Conservation (phyloP, 2,329 filamentous ascomycete genomes). For the Coccinonectria pachysandricola region DNA sequence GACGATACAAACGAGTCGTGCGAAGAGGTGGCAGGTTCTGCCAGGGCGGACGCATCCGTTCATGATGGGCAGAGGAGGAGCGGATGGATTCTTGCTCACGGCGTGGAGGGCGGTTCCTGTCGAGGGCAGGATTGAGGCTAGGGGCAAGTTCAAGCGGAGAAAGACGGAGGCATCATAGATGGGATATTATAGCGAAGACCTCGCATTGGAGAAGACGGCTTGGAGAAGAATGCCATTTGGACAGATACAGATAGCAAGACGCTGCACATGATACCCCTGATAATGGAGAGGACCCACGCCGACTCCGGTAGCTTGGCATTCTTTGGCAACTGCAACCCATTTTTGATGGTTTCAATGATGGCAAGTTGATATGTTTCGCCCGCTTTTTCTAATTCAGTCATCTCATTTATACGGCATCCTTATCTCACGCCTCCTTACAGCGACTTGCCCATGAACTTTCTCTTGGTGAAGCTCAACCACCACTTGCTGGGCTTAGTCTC, state of each 20-base stretch:
- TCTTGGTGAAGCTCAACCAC: slow-evolving; percentile 98
- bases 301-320: slow-evolving; percentile 3
- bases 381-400: too few species aligned
- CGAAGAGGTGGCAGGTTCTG: slow-evolving; percentile 79
- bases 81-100: slow-evolving; percentile 85
- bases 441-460: slow-evolving; percentile 98
- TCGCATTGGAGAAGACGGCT: too few species aligned
- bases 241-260: slow-evolving; percentile 8
- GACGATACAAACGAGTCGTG: slow-evolving; percentile 68
- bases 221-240: too few species aligned
- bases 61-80: slow-evolving; percentile 81
- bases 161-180: slow-evolving; percentile 37
- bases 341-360: too few species aligned
- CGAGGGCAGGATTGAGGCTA: slow-evolving; percentile 68
- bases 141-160: slow-evolving; percentile 67
- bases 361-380: too few species aligned
- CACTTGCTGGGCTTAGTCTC: slow-evolving; percentile 69
- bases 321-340: too few species aligned
- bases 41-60: slow-evolving; percentile 86
- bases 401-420: too few species aligned
- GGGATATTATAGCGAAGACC: slow-evolving; percentile 2
- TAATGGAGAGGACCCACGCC: slow-evolving; percentile 10
- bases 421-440: too few species aligned
- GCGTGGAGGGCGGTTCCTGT: slow-evolving; percentile 72
- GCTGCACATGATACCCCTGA: slow-evolving; percentile 12